Evolutionary conservation across 345 rosid genomes (phyloP).

Genomic region (Salix arbutifolia): DNA sequence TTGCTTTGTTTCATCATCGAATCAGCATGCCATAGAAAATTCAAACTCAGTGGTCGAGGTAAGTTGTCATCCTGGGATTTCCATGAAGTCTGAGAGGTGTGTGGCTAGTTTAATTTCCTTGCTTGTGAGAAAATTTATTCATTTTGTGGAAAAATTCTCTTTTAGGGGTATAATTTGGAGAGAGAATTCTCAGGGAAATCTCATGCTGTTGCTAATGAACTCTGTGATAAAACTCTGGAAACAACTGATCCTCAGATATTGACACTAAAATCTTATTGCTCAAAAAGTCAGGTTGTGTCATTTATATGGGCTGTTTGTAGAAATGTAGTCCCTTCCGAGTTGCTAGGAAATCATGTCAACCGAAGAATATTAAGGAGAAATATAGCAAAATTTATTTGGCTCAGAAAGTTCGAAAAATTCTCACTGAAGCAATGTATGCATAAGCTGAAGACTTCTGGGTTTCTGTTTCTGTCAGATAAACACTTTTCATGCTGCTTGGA

Average conservation of each 20-base stretch:
- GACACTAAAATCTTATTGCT: constrained; percentile 47
- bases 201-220: constrained; percentile 13
- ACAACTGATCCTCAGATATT: constrained; percentile 17
- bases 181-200: constrained; percentile 12
- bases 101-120: constrained; percentile 1
- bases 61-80: constrained; percentile 13
- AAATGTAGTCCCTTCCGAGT: constrained; percentile 58
- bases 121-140: neutral
- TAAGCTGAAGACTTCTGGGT: constrained; percentile 47
- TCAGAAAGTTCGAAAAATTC: constrained; percentile 67
- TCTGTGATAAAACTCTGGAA: constrained; percentile 8
- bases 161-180: constrained; percentile 30
- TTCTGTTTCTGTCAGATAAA: constrained; percentile 45
- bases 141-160: constrained; percentile 1
- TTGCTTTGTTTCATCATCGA: constrained; percentile 36
- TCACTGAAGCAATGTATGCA: constrained; percentile 57
- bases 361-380: constrained; percentile 63
- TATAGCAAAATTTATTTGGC: constrained; percentile 55
- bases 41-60: constrained; percentile 30
- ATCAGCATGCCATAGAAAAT: constrained; percentile 14
- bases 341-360: constrained; percentile 64
- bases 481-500: constrained; percentile 28
- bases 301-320: constrained; percentile 79
- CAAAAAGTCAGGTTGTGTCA: constrained; percentile 58
- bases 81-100: constrained; percentile 1